Evolutionary conservation across 2,329 filamentous ascomycete genomes (phyloP).

Genomic region (Colletotrichum shisoi): DNA sequence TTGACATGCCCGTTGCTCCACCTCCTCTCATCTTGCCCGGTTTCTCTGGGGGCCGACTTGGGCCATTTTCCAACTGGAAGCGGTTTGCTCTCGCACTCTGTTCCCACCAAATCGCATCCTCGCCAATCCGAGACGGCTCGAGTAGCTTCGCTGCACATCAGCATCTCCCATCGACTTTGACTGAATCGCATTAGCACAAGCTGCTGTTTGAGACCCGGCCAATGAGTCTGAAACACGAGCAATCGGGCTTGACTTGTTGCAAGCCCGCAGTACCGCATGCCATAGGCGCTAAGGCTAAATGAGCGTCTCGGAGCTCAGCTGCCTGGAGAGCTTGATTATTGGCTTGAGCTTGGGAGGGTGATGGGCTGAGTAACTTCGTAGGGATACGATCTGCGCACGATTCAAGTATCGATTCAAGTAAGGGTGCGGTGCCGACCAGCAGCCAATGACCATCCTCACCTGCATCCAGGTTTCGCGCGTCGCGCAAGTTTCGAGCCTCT

Average conservation of each 20-base stretch:
- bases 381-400: constrained; percentile 36
- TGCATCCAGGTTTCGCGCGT: constrained; percentile 22
- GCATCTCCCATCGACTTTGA: constrained; percentile 7
- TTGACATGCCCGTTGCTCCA: constrained; percentile 28
- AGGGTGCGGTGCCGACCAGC: constrained; percentile 25
- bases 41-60: constrained; percentile 29
- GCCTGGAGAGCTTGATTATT: constrained; percentile 21
- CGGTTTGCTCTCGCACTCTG: constrained; percentile 1
- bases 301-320: constrained; percentile 25
- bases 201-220: background rate
- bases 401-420: constrained; percentile 33
- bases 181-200: constrained; percentile 20
- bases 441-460: constrained; percentile 22
- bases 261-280: background rate
- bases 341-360: constrained; percentile 9
- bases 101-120: background rate
- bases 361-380: constrained; percentile 23
- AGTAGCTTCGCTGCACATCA: constrained; percentile 20
- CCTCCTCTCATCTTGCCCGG: constrained; percentile 22
- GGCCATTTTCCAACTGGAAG: constrained; percentile 27
- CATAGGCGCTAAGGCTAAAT: constrained; percentile 18
- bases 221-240: constrained; percentile 18
- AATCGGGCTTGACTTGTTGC: constrained; percentile 14
- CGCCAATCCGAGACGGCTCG: constrained; percentile 22
- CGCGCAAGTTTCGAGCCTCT: constrained; percentile 16